Evolutionary conservation across 1,139 yeast genomes (phyloP).

Genomic region (Suhomyces coccinellae): DNA sequence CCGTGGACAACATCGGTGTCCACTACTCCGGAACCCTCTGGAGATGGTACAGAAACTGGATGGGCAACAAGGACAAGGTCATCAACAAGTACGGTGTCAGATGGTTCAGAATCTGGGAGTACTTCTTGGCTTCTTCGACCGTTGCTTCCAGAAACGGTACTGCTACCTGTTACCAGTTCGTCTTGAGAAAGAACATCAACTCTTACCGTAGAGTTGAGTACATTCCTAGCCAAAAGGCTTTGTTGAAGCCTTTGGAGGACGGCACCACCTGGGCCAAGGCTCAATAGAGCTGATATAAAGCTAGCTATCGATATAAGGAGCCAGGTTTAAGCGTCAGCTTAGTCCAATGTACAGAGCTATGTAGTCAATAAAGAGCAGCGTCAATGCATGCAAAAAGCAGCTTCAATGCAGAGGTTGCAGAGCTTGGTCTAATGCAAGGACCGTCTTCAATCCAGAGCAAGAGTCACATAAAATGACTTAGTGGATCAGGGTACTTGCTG

Average conservation of each 20-base stretch:
- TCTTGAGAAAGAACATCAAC: slow-evolving; percentile 86
- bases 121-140: slow-evolving; percentile 77
- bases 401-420: too few species aligned
- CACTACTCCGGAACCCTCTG: slow-evolving; percentile 89
- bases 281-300: too few species aligned
- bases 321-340: too few species aligned
- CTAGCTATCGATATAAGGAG: too few species aligned
- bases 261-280: slow-evolving; percentile 47
- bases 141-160: slow-evolving; percentile 91
- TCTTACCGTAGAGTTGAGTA: slow-evolving; percentile 82
- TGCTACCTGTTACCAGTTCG: slow-evolving; percentile 90
- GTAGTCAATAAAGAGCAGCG: too few species aligned
- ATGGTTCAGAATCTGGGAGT: slow-evolving; percentile 96
- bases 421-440: too few species aligned
- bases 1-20: slow-evolving; percentile 87
- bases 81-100: slow-evolving; percentile 79
- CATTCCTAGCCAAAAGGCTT: slow-evolving; percentile 75
- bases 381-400: too few species aligned
- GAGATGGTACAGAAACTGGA: slow-evolving; percentile 97
- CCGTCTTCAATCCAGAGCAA: too few species aligned
- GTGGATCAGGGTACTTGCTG: too few species aligned
- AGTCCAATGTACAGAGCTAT: too few species aligned
- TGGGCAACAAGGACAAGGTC: slow-evolving; percentile 76
- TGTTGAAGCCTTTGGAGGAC: slow-evolving; percentile 60
- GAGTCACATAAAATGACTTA: too few species aligned